phyloP scores from a whole-genome alignment of 345 rosid genomes.

The Hevea brasiliensis region DNA sequence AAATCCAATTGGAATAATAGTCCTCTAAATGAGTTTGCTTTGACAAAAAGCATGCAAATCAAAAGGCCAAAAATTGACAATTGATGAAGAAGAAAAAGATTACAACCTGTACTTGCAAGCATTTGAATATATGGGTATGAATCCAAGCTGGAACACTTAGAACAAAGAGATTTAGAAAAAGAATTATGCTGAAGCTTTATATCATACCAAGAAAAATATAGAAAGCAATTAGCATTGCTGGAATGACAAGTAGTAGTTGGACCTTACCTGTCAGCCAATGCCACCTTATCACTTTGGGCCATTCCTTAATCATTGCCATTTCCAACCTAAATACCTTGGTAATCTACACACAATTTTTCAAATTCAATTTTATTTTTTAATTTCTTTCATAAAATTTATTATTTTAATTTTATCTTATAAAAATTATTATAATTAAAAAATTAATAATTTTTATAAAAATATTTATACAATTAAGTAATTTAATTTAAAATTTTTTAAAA shows the following conservation, averaged over 20 bases:
- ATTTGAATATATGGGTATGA: neutral
- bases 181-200: neutral
- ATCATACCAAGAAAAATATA: neutral
- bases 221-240: neutral
- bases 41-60: too few relatives aligned
- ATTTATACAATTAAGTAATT: too few relatives aligned
- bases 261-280: constrained; percentile 1
- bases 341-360: neutral
- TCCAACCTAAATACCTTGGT: neutral
- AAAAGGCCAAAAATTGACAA: neutral
- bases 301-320: constrained; percentile 1
- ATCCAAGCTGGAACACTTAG: neutral
- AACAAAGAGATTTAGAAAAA: neutral
- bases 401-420: too few relatives aligned
- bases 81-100: neutral
- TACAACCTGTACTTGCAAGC: neutral
- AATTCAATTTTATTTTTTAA: neutral
- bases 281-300: neutral
- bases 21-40: too few relatives aligned
- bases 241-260: neutral
- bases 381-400: too few relatives aligned
- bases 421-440: too few relatives aligned
- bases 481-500: too few relatives aligned
- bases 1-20: too few relatives aligned
- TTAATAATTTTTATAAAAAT: too few relatives aligned